A percentile compares a stretch with the other conserved stretches of the same genome.
Evolutionary conservation across 306 rosid genomes (phyloP).

Genomic region (Malus orientalis): DNA sequence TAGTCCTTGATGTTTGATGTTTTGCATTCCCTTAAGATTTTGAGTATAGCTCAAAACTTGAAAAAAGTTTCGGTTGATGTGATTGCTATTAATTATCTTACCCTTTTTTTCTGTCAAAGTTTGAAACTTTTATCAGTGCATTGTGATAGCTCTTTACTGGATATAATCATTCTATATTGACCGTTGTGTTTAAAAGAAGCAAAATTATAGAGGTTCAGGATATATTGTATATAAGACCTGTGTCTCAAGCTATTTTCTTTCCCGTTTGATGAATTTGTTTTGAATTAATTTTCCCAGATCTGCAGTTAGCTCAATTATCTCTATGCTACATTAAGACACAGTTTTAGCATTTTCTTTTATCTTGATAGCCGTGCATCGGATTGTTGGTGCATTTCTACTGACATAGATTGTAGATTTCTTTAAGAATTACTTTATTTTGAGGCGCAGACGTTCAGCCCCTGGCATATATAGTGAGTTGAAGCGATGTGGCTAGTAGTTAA

Average conservation of each 20-base stretch:
- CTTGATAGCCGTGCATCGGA: neutral
- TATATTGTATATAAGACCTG: neutral
- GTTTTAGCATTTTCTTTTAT: neutral
- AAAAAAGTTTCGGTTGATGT: neutral
- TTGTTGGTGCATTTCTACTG: neutral
- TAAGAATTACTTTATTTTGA: neutral
- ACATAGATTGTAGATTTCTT: neutral
- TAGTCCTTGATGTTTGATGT: conserved; percentile 55
- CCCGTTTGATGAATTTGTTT: neutral
- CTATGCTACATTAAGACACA: neutral
- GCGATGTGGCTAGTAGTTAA: neutral
- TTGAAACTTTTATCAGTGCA: neutral
- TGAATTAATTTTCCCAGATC: neutral
- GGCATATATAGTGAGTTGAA: no score
- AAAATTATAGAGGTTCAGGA: neutral
- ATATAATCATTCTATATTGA: neutral
- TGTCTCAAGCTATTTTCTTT: neutral
- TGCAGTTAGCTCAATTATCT: neutral
- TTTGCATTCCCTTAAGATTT: neutral
- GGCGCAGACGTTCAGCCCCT: no score
- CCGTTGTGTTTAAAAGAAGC: neutral
- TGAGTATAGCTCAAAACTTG: neutral
- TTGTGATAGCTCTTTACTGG: neutral
- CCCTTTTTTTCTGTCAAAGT: neutral
- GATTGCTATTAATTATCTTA: neutral